Conservation (phyloP, 345 rosid species). For the Murraya paniculata region DNA sequence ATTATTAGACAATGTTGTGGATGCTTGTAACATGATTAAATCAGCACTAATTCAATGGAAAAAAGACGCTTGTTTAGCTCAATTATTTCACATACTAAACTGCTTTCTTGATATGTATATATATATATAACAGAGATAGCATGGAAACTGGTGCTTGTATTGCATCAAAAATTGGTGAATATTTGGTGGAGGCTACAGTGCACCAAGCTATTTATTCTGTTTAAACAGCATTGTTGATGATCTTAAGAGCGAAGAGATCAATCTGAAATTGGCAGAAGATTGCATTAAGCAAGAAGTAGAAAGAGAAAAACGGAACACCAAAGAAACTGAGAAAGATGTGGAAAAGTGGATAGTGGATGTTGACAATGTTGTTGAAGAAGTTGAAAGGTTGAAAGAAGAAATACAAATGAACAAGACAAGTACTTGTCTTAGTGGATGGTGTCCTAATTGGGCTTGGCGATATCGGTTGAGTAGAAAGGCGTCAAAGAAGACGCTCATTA, state of each 20-base stretch:
- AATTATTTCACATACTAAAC: neutral
- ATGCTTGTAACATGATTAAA: too few relatives aligned
- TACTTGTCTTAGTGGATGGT: neutral
- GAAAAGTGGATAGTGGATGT: neutral
- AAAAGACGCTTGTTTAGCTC: too few relatives aligned
- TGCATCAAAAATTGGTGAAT: neutral
- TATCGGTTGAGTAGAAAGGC: neutral
- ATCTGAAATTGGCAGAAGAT: neutral
- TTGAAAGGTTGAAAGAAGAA: neutral
- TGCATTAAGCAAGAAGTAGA: neutral
- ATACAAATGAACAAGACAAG: neutral
- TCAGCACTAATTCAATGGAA: too few relatives aligned
- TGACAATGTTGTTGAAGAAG: neutral
- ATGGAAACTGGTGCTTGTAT: neutral
- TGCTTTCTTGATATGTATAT: too few relatives aligned
- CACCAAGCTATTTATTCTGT: neutral
- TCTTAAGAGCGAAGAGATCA: neutral
- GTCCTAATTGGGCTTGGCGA: neutral
- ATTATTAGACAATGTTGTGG: too few relatives aligned
- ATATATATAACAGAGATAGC: neutral
- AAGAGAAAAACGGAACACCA: neutral
- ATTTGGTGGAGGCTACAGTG: neutral
- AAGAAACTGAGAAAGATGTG: neutral
- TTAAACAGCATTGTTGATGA: slow-evolving; percentile 1
- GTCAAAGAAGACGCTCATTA: neutral